Base-by-base conservation (phyloP, 495 filamentous ascomycete species). In the Astrocystis sublimbata region DNA sequence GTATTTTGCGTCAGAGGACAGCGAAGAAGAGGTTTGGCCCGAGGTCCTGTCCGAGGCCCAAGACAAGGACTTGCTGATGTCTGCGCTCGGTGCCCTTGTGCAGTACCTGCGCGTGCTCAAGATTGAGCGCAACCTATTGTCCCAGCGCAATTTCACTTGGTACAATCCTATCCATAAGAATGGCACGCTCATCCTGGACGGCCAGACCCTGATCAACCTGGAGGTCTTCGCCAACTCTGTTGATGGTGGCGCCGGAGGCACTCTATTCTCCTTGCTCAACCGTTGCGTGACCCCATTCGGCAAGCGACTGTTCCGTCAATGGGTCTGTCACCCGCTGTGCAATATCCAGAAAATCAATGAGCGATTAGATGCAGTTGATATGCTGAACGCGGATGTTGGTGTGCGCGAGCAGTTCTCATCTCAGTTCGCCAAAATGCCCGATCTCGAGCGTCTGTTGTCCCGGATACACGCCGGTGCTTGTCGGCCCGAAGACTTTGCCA, bases 281-380 rank as follows among this genome's bases (percentile, higher is more conserved):
- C 85, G 91, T 24, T 99, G 96, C 72, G 88, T 97, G 59, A 97
- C 96, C 1, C 93, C 96, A 0, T 99, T 98, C 67, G 96, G 93
- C 54, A 99, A 99, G 78, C 88, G 96, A 4, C 89, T 94, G 76
- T 93, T 98, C 75, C 88, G 92, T 40, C 93, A 97, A 73, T 99
- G 96, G 96, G 89, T 98, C 3, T 98, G 94, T 76, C 96, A 98
- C 68, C 96, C 96, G 0, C 81, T 99, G 31, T 89, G 91, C 62
- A 90, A 97, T 76, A 83, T 89, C 19, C 75, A 81, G 21, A 90
- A 87, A 75, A 97, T 98, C 79, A 96, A 98, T 70, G 91, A 94
- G 52, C 82, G 96, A n/a, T 77, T 99, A 6, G 96, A 99, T 75
- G 94, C 96, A 5, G 93, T 99, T 12, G 96, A 98, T 62, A 86